phyloP scores from a whole-genome alignment of 192 early-diverging fungal genomes.

The Mortierella alpina region DNA sequence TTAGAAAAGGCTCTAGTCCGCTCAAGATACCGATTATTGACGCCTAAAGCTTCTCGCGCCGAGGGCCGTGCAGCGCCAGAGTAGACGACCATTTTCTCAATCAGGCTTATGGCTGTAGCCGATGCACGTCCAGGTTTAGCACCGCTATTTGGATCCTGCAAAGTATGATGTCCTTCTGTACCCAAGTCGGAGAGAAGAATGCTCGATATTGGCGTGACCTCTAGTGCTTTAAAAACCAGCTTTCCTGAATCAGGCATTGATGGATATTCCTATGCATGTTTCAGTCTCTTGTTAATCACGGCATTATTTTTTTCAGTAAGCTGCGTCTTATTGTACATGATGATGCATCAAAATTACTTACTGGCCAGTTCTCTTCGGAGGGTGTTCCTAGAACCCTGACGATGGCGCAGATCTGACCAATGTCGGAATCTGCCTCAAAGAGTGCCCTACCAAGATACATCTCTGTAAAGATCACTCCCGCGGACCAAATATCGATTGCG shows the following conservation, averaged over 20 bases:
- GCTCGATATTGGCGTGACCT: constrained; percentile 13
- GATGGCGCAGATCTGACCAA: constrained; percentile 60
- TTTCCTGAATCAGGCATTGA: constrained; percentile 50
- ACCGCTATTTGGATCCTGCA: background rate
- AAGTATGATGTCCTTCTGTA: background rate
- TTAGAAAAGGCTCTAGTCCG: background rate
- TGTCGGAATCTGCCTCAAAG: constrained; percentile 59
- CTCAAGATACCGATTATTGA: constrained; percentile 17
- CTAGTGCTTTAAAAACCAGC: constrained; percentile 27
- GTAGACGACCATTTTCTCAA: constrained; percentile 31
- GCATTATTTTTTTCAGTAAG: background rate
- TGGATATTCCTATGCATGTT: constrained; percentile 21
- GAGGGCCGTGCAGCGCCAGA: constrained; percentile 21
- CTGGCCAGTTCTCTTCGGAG: constrained; percentile 54
- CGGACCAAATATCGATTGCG: constrained; percentile 63
- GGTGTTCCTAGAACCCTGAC: constrained; percentile 58
- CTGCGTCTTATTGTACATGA: background rate
- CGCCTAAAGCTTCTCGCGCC: constrained; percentile 15
- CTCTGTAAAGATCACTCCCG: constrained; percentile 62
- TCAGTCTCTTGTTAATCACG: background rate
- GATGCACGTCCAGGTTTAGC: background rate
- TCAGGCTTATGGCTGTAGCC: constrained; percentile 16
- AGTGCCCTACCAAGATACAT: constrained; percentile 49
- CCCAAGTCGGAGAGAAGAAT: constrained; percentile 3
- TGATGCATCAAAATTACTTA: constrained; percentile 13